Conservation (phyloP, 2,329 filamentous ascomycete species). For the Xylaria sp. region DNA sequence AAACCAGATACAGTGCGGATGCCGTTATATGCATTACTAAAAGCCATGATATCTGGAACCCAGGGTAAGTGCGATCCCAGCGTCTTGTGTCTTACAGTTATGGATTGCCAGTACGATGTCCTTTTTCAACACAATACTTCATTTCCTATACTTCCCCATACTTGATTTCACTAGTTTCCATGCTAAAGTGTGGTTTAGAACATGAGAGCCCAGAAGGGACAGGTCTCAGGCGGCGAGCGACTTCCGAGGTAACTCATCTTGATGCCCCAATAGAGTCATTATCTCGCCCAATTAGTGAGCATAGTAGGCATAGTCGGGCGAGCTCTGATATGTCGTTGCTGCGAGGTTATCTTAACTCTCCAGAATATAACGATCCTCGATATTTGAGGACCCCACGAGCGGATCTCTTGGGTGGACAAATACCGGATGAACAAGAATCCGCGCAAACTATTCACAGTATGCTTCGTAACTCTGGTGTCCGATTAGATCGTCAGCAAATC, state of each 20-base stretch:
- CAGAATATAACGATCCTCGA: constrained; percentile 57
- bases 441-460: constrained; percentile 60
- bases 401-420: constrained; percentile 54
- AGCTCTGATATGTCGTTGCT: constrained; percentile 75
- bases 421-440: constrained; percentile 58
- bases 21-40: constrained; percentile 80
- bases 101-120: background rate
- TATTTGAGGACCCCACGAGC: constrained; percentile 60
- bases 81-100: background rate
- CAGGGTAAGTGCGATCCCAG: constrained; percentile 66
- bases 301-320: constrained; percentile 74
- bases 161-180: background rate
- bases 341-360: constrained; percentile 60
- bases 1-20: constrained; percentile 77
- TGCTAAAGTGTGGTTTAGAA: constrained; percentile 37
- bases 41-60: constrained; percentile 73
- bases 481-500: constrained; percentile 57
- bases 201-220: constrained; percentile 55
- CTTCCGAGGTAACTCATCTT: constrained; percentile 67
- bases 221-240: constrained; percentile 64
- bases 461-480: constrained; percentile 63
- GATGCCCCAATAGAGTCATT: constrained; percentile 64
- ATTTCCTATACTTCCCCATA: background rate
- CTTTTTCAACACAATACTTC: background rate
- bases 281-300: constrained; percentile 66